These are phyloP conservation scores for Malus fusca DNA, from an alignment of 306 rosid genomes.

Conservation along the genomic window DNA sequence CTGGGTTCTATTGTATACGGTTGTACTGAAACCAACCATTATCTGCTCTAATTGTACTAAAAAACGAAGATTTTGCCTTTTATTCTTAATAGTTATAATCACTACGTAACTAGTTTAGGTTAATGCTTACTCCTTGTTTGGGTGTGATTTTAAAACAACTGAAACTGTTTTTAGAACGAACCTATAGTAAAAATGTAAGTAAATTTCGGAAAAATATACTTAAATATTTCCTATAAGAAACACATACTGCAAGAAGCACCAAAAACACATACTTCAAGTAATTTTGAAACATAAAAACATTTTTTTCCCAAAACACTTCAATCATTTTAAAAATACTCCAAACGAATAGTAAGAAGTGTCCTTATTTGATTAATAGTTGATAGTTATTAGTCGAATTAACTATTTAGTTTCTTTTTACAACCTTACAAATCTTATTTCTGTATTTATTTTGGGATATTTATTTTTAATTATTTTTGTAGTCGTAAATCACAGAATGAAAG, in stretches of 20 bases:
- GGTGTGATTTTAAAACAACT: not conserved
- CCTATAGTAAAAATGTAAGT: no score
- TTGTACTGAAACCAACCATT: not conserved
- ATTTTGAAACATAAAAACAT: no score
- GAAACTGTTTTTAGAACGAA: no score
- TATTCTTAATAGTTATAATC: not conserved
- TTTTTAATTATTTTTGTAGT: not conserved
- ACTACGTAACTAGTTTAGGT: not conserved
- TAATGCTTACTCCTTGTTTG: not conserved
- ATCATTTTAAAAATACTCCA: no score
- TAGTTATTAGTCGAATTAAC: not conserved
- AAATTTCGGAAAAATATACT: no score
- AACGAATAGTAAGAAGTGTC: no score
- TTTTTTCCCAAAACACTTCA: no score
- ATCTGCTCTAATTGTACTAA: not conserved
- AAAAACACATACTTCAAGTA: no score
- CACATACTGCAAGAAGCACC: no score
- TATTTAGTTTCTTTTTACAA: not conserved
- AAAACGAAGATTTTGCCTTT: not conserved
- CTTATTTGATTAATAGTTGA: not conserved
- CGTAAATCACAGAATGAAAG: not conserved
- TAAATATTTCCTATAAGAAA: accelerated
- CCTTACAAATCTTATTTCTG: not conserved
- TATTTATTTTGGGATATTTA: no score
- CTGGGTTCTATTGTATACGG: not conserved